Base-by-base conservation (phyloP, 345 rosid genomes). In the Crucihimalaya himalaica region DNA sequence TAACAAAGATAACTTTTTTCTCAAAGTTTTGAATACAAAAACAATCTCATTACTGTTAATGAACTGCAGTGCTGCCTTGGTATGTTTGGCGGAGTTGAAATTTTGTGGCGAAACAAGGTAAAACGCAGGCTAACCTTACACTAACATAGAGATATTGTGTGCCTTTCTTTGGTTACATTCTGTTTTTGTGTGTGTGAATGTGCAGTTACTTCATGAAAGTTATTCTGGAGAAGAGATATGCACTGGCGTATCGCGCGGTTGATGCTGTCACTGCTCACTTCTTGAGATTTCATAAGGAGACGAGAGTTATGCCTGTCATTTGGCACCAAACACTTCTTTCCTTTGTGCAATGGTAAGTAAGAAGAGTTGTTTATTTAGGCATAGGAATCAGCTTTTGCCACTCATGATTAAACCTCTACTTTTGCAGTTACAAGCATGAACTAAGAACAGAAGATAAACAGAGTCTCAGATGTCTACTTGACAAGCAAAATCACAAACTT, bases 211-310 rank as follows among this genome's bases (percentile, higher is more conserved):
- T 70, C 13, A 70, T 57, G 0, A 70, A 70, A 58, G 66, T 59
- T 46, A 70, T 70, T 4, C 5, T 46, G 35, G 74, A 58, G 25
- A 46, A 70, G 74, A 70, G 46, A 15, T 70, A 70, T 28, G 55
- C 65, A 0, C 16, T 70, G 56, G 12, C 52, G 0, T 31, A 18
- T 28, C 8, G 0, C 1, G 68, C 42, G 3, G 31, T 66, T 32
- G 70, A 66, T 66, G 70, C 47, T 0, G 34, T 66, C 34, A 34
- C 59, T 34, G 5, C n/a, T 47, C 15, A 70, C 19, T 70, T 70
- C 15, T 48, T 70, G 58, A 70, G 67, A 35, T 59, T 34, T 59
- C 67, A 27, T 11, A 34, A 47, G 45, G 55, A 56, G 50, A 47
- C 58, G 5, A 47, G 4, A 15, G 47, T 58, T 15, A 19, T 46